Base-by-base conservation (phyloP, 148 eudicot species). In the Amaranthus cruentus region DNA sequence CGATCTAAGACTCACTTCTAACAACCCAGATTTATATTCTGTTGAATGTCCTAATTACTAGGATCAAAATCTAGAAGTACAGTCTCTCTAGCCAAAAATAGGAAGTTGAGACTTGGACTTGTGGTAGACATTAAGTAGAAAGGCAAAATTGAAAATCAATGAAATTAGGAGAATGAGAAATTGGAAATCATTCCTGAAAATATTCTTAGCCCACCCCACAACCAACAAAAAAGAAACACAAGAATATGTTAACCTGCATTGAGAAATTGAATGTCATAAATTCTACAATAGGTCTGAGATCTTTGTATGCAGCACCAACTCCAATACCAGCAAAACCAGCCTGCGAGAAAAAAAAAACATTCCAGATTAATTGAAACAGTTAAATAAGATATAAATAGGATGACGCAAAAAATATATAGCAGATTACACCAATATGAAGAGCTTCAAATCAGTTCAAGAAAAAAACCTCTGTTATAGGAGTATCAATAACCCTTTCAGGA, bases 251-350 rank as follows among this genome's bases (percentile, higher is more conserved):
- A 56, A 95, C 99, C 99, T 96, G 99, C 97, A 96, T 96, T 44
- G 99, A 87, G 81, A 96, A 96, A 85, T 96, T 96, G 73, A 96
- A 96, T 55, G 99, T 96, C 99, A 96, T 96, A 70, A 96, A 96
- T 76, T 96, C 99, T 52, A 92, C 69, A 54, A 96, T 84, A 69
- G 99, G 99, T 80, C 63, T 86, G 75, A 96, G 79, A 68, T 82
- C 96, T 82, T 89, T 79, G 85, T 96, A 96, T 60, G 99, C 99
- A 53, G 99, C 93, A 84, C 99, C 99, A 81, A 96, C 99, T 80
- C 96, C 97, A 75, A 96, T 96, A 74, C 99, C 99, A 77, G 99
- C 71, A 84, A 96, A 96, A 14, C 99, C 99, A 86, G 97, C 97
- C 99, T 95, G 74, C 75, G 80, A 68, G 47, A 3, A 60, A 43